Evolutionary conservation across 441 rosid genomes (phyloP), one percentile per base, ranked within the genome.

Genomic region (Caryocar brasiliense): DNA sequence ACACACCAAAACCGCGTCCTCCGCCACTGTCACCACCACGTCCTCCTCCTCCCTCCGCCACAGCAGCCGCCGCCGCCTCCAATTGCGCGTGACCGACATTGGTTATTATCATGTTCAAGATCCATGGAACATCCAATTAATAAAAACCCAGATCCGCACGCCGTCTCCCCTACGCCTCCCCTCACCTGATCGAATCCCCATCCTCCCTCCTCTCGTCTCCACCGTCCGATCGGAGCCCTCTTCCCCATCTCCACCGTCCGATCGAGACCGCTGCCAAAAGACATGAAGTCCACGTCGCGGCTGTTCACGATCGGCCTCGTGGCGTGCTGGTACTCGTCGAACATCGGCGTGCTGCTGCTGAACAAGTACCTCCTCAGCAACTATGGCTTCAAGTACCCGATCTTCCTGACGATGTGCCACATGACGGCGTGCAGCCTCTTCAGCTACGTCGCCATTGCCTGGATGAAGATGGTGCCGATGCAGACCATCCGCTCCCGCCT

Each of bases 341-440:
- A 89, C 74, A 86, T 89, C 32, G 97, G 97, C 18, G 97, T 89
- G 0, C 51, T 89, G 65, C 54, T 89, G 41, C 74, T 89, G 18
- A 89, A 86, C 81, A 86, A 89, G 78, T 89, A 81, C 64, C 64
- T 86, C 51, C 70, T 89, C 9, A 79, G 86, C 74, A 86, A 83
- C 56, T 86, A 86, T 13, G 97, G 95, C 3, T 89, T 89, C 77
- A 86, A 74, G 76, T 83, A 83, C 57, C 95, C 95, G 49, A 83
- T 89, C 70, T 86, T 86, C 61, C 72, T 89, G 47, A 86, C 95
- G 39, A 86, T 89, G 94, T 89, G 97, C 46, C 97, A 89, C 75
- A 89, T 86, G 97, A 80, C 91, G 5, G 88, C 95, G 23, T 89
- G 97, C 56, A 80, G 88, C 19, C 54, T 89, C 62, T 70, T 86